Evolutionary conservation across 2,329 filamentous ascomycete species (phyloP).

Genomic region (Leptographium lundbergii): DNA sequence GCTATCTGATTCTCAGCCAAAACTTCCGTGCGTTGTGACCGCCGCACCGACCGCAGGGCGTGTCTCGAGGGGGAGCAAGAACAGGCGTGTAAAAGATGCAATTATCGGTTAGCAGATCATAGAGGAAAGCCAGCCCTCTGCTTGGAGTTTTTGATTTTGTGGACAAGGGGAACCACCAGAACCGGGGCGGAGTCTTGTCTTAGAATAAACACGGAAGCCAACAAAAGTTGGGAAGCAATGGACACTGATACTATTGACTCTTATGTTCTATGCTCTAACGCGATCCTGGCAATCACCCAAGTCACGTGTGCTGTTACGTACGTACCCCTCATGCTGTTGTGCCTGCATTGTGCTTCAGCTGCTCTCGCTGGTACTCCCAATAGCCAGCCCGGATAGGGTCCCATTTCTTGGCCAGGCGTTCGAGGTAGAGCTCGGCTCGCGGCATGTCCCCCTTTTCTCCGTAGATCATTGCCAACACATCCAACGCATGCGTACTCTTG

Average conservation of each 20-base stretch:
- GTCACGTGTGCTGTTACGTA: background rate
- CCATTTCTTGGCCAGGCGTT: conserved; percentile 68
- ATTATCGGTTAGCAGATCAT: background rate
- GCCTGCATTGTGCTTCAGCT: conserved; percentile 14
- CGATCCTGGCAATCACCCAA: background rate
- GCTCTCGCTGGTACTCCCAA: conserved; percentile 65
- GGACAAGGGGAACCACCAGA: background rate
- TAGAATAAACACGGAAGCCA: background rate
- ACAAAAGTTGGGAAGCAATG: background rate
- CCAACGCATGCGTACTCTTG: conserved; percentile 53
- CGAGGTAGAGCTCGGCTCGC: conserved; percentile 57
- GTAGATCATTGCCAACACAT: conserved; percentile 59
- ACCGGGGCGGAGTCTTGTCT: background rate
- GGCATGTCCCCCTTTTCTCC: conserved; percentile 41
- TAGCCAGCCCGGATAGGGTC: conserved; percentile 86
- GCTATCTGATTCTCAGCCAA: conserved; percentile 59
- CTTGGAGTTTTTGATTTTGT: background rate
- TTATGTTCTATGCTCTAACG: background rate
- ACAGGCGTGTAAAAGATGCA: background rate
- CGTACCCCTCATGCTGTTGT: background rate
- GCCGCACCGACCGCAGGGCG: background rate
- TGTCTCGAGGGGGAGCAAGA: background rate
- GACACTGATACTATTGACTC: background rate
- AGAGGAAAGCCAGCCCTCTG: background rate
- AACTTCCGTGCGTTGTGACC: conserved; percentile 49